These are phyloP conservation scores for Fusarium gaditjirri DNA, from an alignment of 2,329 filamentous ascomycete genomes.

Conservation along the genomic window DNA sequence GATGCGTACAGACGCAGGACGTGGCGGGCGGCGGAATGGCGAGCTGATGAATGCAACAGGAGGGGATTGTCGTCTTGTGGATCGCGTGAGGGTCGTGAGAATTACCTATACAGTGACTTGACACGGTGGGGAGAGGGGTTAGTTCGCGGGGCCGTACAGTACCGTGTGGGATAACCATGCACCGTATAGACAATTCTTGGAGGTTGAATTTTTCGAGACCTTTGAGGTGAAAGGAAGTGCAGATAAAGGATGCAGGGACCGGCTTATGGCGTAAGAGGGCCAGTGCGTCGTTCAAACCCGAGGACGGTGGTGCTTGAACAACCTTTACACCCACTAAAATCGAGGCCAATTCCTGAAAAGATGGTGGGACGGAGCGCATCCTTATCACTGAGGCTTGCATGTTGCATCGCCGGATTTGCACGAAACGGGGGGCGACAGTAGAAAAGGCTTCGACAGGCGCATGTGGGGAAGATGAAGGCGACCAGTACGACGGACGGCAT, in stretches of 20 bases:
- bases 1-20: conserved; percentile 29
- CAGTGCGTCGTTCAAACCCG: conserved; percentile 29
- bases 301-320: conserved; percentile 18
- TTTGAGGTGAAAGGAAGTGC: conserved; percentile 33
- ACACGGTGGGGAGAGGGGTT: conserved; percentile 11
- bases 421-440: conserved; percentile 26
- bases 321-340: conserved; percentile 24
- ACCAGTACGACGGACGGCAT: neutral
- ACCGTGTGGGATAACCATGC: conserved; percentile 30
- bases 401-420: conserved; percentile 26
- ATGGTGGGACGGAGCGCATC: conserved; percentile 29
- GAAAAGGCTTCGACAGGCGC: conserved; percentile 32
- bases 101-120: conserved; percentile 43
- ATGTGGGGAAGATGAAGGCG: conserved; percentile 33
- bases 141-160: conserved; percentile 19
- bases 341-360: conserved; percentile 19
- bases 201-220: conserved; percentile 37
- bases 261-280: conserved; percentile 32
- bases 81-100: conserved; percentile 38
- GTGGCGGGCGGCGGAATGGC: conserved; percentile 39
- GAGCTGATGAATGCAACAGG: conserved; percentile 38
- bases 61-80: conserved; percentile 43
- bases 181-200: conserved; percentile 46
- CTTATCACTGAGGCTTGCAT: conserved; percentile 11
- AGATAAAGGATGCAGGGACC: conserved; percentile 45